Evolutionary conservation across 768 basidiomycete species (phyloP).

Genomic region (Crassisporium funariophilum): DNA sequence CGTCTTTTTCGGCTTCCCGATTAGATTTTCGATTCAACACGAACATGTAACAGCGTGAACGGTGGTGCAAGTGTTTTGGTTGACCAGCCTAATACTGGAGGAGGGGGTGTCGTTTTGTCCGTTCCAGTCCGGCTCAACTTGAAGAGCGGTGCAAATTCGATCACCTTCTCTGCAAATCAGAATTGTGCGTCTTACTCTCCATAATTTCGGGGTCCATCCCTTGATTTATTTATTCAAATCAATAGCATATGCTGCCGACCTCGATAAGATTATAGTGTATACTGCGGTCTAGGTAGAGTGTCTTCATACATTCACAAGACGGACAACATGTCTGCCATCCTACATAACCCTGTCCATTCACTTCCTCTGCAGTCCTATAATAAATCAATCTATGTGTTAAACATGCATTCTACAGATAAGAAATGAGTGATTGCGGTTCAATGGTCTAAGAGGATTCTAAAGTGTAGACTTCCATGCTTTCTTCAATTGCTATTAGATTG

Average conservation of each 20-base stretch:
- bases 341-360: no score
- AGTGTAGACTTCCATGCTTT: slow-evolving; percentile 47
- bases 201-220: no score
- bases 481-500: slow-evolving; percentile 64
- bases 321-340: no score
- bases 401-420: no score
- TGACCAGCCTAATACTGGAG: slow-evolving; percentile 61
- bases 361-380: no score
- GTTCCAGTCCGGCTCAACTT: slow-evolving; percentile 57
- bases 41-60: slow-evolving; percentile 49
- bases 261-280: slow-evolving; percentile 65
- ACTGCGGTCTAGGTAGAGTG: slow-evolving; percentile 40
- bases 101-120: slow-evolving; percentile 53
- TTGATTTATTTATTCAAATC: not conserved
- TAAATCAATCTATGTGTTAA: no score
- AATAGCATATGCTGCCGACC: slow-evolving; percentile 58
- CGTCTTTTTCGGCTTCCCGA: slow-evolving; percentile 6
- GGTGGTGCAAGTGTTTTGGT: slow-evolving; percentile 54
- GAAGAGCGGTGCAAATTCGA: slow-evolving; percentile 50
- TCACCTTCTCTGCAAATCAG: slow-evolving; percentile 52
- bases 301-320: no score
- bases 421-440: no score
- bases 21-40: not conserved
- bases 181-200: slow-evolving; percentile 20
- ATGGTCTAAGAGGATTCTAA: no score